Percentiles rank a stretch among this genome's conserved stretches.
Evolutionary conservation across 352 stramenopile genomes (phyloP).

Genomic region (Phytopythium helicoides): DNA sequence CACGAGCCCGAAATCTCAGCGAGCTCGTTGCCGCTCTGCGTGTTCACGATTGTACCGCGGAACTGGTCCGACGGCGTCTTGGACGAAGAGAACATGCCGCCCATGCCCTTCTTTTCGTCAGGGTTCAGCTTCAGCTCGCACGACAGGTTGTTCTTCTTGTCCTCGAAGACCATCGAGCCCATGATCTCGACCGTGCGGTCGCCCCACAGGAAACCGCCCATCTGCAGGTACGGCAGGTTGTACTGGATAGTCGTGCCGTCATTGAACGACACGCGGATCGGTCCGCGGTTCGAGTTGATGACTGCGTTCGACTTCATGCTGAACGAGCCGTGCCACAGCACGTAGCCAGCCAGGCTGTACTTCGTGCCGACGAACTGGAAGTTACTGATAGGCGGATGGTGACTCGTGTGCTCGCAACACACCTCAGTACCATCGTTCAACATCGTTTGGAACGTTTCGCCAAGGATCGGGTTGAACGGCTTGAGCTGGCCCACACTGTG

Average conservation of each 20-base stretch:
- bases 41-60: conserved; percentile 68
- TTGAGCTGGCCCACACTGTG: conserved; percentile 82
- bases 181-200: conserved; percentile 80
- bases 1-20: conserved; percentile 76
- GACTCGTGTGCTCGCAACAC: conserved; percentile 81
- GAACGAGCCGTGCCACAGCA: conserved; percentile 73
- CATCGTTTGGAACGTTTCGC: conserved; percentile 72
- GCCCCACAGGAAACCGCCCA: conserved; percentile 75
- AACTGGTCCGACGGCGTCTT: conserved; percentile 79
- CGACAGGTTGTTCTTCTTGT: conserved; percentile 64
- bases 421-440: conserved; percentile 81
- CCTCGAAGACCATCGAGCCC: conserved; percentile 69
- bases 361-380: conserved; percentile 75
- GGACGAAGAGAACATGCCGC: conserved; percentile 73
- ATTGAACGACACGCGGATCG: conserved; percentile 67
- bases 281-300: conserved; percentile 75
- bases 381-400: conserved; percentile 85
- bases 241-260: conserved; percentile 72
- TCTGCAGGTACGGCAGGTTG: conserved; percentile 69
- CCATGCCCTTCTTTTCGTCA: conserved; percentile 86
- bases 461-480: conserved; percentile 84
- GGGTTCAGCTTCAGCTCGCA: conserved; percentile 83
- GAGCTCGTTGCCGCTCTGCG: conserved; percentile 52
- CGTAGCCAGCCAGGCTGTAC: conserved; percentile 68
- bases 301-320: conserved; percentile 87